Conservation (phyloP, 2,329 filamentous ascomycete species). For the Fusarium vanettenii region DNA sequence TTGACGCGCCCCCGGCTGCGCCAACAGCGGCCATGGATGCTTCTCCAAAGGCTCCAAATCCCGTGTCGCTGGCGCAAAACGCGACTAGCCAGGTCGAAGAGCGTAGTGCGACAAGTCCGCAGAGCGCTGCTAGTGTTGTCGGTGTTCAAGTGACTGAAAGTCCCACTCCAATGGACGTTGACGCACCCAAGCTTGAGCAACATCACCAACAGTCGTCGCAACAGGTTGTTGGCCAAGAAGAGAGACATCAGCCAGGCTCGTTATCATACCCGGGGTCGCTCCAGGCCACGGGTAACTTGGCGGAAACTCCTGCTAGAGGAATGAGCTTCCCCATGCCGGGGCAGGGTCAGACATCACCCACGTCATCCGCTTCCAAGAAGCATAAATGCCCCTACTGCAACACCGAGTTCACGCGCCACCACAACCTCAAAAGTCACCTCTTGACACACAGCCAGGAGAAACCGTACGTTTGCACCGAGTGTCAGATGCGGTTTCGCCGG, state of each 20-base stretch:
- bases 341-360: conserved; percentile 61
- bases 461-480: conserved; percentile 94
- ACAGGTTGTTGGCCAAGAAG: conserved; percentile 61
- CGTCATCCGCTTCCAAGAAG: conserved; percentile 77
- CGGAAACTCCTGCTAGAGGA: conserved; percentile 60
- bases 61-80: conserved; percentile 48
- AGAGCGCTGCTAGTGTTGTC: conserved; percentile 57
- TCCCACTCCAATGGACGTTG: conserved; percentile 66
- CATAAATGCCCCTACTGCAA: conserved; percentile 97
- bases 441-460: conserved; percentile 99
- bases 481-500: conserved; percentile 89
- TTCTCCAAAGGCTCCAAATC: conserved; percentile 51
- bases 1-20: conserved; percentile 61
- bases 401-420: conserved; percentile 96
- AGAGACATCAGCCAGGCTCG: conserved; percentile 61
- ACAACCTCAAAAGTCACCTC: conserved; percentile 97
- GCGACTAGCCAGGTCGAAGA: conserved; percentile 52
- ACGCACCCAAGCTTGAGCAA: conserved; percentile 46
- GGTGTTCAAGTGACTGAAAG: conserved; percentile 60
- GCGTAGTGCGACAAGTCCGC: conserved; percentile 55
- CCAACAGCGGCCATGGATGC: conserved; percentile 59
- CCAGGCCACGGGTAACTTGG: conserved; percentile 55
- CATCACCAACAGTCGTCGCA: conserved; percentile 50
- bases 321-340: conserved; percentile 69
- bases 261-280: conserved; percentile 67